Evolutionary conservation across 768 basidiomycete species (phyloP).

Genomic region (Calocybe indica): DNA sequence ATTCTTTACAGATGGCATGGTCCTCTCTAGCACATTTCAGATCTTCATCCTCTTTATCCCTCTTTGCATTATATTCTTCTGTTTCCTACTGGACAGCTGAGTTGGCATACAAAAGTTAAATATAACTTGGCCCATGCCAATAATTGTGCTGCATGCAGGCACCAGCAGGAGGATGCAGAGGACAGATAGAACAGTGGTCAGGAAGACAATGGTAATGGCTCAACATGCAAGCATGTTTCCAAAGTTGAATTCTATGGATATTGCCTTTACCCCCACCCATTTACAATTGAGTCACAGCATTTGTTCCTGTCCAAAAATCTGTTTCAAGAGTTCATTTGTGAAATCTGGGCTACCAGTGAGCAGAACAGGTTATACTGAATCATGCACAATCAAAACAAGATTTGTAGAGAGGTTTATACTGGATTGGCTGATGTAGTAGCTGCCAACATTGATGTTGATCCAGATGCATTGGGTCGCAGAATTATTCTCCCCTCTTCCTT

Average conservation of each 20-base stretch:
- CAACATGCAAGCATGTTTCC: too few species aligned
- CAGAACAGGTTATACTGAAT: conserved; percentile 30
- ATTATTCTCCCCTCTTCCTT: conserved; percentile 12
- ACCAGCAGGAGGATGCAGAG: too few species aligned
- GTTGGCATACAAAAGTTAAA: conserved; percentile 31
- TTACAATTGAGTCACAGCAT: too few species aligned
- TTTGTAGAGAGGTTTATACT: conserved; percentile 28
- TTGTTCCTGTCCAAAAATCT: too few species aligned
- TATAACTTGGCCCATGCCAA: too few species aligned
- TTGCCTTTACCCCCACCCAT: too few species aligned
- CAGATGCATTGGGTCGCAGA: conserved; percentile 14
- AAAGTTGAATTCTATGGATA: too few species aligned
- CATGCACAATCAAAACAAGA: conserved; percentile 23
- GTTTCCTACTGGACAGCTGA: conserved; percentile 31
- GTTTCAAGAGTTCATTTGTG: conserved; percentile 38
- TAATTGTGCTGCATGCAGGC: too few species aligned
- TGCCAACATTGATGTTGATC: not conserved
- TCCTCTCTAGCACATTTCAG: conserved; percentile 22
- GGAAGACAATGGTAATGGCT: too few species aligned
- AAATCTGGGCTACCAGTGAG: conserved; percentile 40
- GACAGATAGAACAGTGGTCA: too few species aligned
- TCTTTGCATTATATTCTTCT: too few species aligned
- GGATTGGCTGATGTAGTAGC: conserved; percentile 28
- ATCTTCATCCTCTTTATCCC: too few species aligned
- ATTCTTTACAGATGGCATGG: conserved; percentile 17